Conservation (phyloP, 805 yeast species). For the Teunomyces atbi region DNA sequence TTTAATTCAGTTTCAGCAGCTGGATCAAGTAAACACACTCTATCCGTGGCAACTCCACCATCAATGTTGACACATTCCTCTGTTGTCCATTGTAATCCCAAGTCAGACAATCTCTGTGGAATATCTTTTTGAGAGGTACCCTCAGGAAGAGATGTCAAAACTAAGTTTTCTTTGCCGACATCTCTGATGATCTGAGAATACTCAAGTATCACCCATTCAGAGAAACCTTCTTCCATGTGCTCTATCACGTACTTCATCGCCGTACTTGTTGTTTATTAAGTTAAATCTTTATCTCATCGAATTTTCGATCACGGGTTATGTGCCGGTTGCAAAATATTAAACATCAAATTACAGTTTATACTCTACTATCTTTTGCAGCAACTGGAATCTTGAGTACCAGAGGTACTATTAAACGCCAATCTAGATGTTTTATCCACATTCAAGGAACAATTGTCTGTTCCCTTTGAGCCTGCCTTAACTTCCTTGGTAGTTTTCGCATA, state of each 20-base stretch:
- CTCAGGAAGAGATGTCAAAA: conserved; percentile 72
- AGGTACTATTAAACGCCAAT: conserved; percentile 46
- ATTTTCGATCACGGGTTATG: neutral
- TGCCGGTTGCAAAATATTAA: conserved; percentile 1
- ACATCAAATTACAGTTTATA: conserved; percentile 1
- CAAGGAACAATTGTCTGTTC: conserved; percentile 35
- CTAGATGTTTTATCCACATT: conserved; percentile 48
- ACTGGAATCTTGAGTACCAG: conserved; percentile 27
- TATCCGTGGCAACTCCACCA: conserved; percentile 40
- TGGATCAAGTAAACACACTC: conserved; percentile 87
- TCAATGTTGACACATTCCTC: conserved; percentile 61
- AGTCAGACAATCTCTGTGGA: conserved; percentile 55
- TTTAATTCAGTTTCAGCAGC: conserved; percentile 70
- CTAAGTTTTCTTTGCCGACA: conserved; percentile 72
- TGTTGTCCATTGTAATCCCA: conserved; percentile 81
- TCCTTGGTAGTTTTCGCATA: conserved; percentile 42
- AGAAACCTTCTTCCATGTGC: conserved; percentile 96
- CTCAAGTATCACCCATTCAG: conserved; percentile 92
- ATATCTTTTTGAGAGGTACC: conserved; percentile 60
- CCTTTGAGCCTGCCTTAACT: conserved; percentile 36
- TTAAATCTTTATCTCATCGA: neutral
- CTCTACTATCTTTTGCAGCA: conserved; percentile 10
- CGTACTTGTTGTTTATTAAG: neutral
- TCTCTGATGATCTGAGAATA: conserved; percentile 80
- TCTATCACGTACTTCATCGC: conserved; percentile 88